Conservation (phyloP, 1,284 basidiomycete genomes). For the Ustilago bromivora region DNA sequence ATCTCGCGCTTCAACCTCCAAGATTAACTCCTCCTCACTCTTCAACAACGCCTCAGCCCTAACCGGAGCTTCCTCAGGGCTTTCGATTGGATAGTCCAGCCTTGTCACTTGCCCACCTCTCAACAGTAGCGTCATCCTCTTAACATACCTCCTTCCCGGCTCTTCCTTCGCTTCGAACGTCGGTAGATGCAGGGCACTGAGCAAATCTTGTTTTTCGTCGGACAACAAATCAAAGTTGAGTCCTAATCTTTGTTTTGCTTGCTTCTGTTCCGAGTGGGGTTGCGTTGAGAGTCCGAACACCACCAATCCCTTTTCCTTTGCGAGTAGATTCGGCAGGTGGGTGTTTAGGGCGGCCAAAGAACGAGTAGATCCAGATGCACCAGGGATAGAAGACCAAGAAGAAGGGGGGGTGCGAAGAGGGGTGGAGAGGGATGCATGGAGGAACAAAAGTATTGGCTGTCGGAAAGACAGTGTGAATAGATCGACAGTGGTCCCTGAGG, state of each 20-base stretch:
- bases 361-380: slow-evolving; percentile 38
- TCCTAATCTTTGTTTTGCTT: slow-evolving; percentile 26
- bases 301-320: slow-evolving; percentile 42
- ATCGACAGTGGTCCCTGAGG: slow-evolving; percentile 52
- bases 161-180: slow-evolving; percentile 35
- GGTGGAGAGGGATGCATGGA: slow-evolving; percentile 38
- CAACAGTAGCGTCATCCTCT: slow-evolving; percentile 58
- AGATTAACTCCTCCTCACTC: slow-evolving; percentile 41
- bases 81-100: slow-evolving; percentile 55
- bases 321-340: slow-evolving; percentile 23
- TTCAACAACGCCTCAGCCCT: slow-evolving; percentile 53
- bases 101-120: slow-evolving; percentile 59
- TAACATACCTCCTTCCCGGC: slow-evolving; percentile 29
- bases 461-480: slow-evolving; percentile 61
- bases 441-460: slow-evolving; percentile 60
- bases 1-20: slow-evolving; percentile 46
- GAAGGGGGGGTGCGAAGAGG: slow-evolving; percentile 21
- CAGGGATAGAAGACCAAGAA: slow-evolving; percentile 37
- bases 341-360: slow-evolving; percentile 47
- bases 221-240: slow-evolving; percentile 48
- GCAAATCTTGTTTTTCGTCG: slow-evolving; percentile 30
- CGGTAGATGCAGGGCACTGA: slow-evolving; percentile 50
- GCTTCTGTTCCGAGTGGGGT: slow-evolving; percentile 28
- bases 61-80: slow-evolving; percentile 39
- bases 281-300: slow-evolving; percentile 62